phyloP scores from a whole-genome alignment of 2,329 filamentous ascomycete genomes.

The Trichoderma cornu-damae region DNA sequence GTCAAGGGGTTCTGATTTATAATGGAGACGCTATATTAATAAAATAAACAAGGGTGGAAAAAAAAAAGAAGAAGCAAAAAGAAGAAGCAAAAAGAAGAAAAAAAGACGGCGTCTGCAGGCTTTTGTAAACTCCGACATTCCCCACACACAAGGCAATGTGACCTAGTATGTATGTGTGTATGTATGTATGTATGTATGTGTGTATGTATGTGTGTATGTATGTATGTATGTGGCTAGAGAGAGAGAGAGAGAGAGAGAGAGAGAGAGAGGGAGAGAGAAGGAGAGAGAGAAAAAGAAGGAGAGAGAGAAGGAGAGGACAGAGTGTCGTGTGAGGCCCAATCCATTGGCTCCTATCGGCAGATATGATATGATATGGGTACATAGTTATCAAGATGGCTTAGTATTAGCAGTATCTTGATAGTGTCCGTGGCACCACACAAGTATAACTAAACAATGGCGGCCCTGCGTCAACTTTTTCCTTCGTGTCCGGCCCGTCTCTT shows the following conservation, averaged over 20 bases:
- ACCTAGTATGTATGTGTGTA: too few species aligned
- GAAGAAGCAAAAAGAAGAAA: not conserved
- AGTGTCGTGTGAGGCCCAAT: too few species aligned
- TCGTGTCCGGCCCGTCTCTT: not conserved
- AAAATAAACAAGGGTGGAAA: too few species aligned
- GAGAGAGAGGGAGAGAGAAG: too few species aligned
- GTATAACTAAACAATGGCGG: conserved; percentile 10
- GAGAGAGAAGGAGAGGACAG: too few species aligned
- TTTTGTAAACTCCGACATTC: conserved; percentile 5
- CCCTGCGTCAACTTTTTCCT: conserved; percentile 9
- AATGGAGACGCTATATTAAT: not conserved
- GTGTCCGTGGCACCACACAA: too few species aligned
- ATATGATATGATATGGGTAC: too few species aligned
- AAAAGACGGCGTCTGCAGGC: not conserved
- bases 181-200: too few species aligned
- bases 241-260: not conserved
- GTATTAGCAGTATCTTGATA: too few species aligned
- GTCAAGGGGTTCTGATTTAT: not conserved
- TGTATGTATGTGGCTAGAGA: not conserved
- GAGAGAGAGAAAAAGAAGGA: too few species aligned
- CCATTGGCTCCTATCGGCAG: not conserved
- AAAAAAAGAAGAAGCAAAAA: not conserved
- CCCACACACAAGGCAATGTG: conserved; percentile 16
- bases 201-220: too few species aligned
- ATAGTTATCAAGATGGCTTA: too few species aligned